Percentiles rank a stretch among this genome's conserved stretches.
These are phyloP conservation scores for Cucumis sativus DNA, from an alignment of 306 rosid genomes.

Conservation along the genomic window DNA sequence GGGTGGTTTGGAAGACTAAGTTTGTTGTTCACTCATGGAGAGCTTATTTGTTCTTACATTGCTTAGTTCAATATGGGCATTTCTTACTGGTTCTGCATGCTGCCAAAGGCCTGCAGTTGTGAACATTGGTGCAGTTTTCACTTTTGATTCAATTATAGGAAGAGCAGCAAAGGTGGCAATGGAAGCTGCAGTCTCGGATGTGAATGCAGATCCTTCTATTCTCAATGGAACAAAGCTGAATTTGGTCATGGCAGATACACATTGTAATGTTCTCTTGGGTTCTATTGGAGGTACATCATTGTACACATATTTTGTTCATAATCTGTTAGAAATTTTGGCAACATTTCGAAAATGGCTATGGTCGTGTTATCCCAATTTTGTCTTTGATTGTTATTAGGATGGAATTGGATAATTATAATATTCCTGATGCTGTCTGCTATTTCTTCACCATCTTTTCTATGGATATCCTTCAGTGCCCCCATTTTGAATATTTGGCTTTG, in stretches of 20 bases:
- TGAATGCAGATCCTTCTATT: constrained; percentile 51
- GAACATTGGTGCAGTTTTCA: constrained; percentile 64
- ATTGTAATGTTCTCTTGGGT: constrained; percentile 65
- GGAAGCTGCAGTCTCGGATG: constrained; percentile 64
- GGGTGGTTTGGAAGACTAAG: constrained; percentile 19
- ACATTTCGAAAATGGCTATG: background rate
- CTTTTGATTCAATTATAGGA: constrained; percentile 73
- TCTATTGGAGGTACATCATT: constrained; percentile 53
- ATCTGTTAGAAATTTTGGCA: background rate
- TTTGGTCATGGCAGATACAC: constrained; percentile 35
- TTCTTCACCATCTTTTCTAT: background rate
- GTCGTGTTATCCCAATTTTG: background rate
- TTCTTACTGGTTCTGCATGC: constrained; percentile 26
- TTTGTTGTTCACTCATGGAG: constrained; percentile 27
- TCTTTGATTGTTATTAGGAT: background rate
- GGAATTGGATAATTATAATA: background rate
- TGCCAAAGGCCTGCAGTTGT: constrained; percentile 49
- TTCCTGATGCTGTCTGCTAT: background rate
- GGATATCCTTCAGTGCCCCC: background rate
- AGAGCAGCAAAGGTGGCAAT: constrained; percentile 54
- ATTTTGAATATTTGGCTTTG: background rate
- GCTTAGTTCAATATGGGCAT: constrained; percentile 28
- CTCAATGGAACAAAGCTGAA: constrained; percentile 49
- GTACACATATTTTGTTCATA: background rate
- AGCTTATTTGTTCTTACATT: constrained; percentile 10